Evolutionary conservation across 177 flowering plant species (phyloP), one percentile per base, ranked within the genome.

Genomic region (Vitis hybrid): DNA sequence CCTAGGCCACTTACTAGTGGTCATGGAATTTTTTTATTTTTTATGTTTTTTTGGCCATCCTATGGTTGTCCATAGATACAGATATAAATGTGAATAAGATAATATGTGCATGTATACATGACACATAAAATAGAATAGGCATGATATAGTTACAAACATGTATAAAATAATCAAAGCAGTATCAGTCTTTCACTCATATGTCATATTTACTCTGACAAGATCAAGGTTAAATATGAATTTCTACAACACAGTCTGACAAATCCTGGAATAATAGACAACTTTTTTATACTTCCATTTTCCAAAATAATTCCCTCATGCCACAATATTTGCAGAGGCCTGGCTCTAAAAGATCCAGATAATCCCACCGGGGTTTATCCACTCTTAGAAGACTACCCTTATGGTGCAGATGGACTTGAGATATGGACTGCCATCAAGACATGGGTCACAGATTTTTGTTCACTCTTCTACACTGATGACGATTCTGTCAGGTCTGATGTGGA

Each of bases 321-420:
- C 16, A 2, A 56, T 62, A 3, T 50, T 51, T 68, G 15, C 72
- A 81, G 84, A 52, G 52, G 77, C 9, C 51, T 81, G 72, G 84
- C 82, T 5, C 1, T 74, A 10, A 13, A 62, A 60, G 82, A 78
- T 16, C 55, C 67, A 29, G 60, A 69, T 1, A 63, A 21, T 21
- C 76, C 74, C 0, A 14, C 56, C 0, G 77, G 78, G 6, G 72
- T 73, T 33, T 61, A 57, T n/a, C 65, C 77, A 12, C 60, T 81
- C 52, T 55, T 81, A 10, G 45, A 74, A 51, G 85, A 79, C 74
- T 82, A 82, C 50, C 82, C 85, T 2, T 79, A 79, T 62, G 85
- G 64, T 21, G 63, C 26, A 53, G 85, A 82, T 70, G 85, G 81
- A 8, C 78, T 82, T 50, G 81, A 80, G 3, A 71, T 82, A 22